A percentile compares a stretch with the other conserved stretches of the same genome.
phyloP scores from a whole-genome alignment of 805 yeast genomes.

The Candida tallmaniae region DNA sequence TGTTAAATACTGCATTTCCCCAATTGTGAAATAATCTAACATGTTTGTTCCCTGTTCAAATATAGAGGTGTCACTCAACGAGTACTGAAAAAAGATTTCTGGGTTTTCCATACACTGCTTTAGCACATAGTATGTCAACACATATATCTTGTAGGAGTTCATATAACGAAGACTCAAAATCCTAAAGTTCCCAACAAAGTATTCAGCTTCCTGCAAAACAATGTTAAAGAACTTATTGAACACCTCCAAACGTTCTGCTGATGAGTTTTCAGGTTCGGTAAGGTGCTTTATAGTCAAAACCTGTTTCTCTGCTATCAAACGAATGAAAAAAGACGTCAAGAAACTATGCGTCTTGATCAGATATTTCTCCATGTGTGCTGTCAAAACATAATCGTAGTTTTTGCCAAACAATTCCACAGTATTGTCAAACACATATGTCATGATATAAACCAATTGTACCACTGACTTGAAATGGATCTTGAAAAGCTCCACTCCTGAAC shows the following conservation, averaged over 20 bases:
- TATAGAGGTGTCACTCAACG: constrained; percentile 21
- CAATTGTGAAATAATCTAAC: constrained; percentile 31
- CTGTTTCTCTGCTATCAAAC: constrained; percentile 35
- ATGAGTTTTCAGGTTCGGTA: constrained; percentile 11
- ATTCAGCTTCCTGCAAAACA: constrained; percentile 34
- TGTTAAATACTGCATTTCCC: constrained; percentile 33
- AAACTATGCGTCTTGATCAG: constrained; percentile 40
- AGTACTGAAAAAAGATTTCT: constrained; percentile 29
- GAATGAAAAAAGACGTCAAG: constrained; percentile 33
- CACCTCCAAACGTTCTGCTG: constrained; percentile 23
- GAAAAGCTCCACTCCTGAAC: constrained; percentile 38
- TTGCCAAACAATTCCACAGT: constrained; percentile 38
- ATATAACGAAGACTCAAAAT: constrained; percentile 33
- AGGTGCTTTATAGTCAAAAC: constrained; percentile 20
- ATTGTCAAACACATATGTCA: constrained; percentile 40
- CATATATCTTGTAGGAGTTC: constrained; percentile 38
- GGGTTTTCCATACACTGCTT: constrained; percentile 40
- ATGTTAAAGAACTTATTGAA: constrained; percentile 28
- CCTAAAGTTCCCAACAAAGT: constrained; percentile 40
- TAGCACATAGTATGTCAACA: constrained; percentile 36
- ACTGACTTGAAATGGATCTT: constrained; percentile 38
- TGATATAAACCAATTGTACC: constrained; percentile 38
- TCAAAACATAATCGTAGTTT: constrained; percentile 33
- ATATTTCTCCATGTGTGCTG: constrained; percentile 33
- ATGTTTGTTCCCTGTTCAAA: constrained; percentile 36